A percentile compares a stretch with the other conserved stretches of the same genome.
Evolutionary conservation across 1,284 basidiomycete genomes (phyloP).

Genomic region (Thecaphora frezii): DNA sequence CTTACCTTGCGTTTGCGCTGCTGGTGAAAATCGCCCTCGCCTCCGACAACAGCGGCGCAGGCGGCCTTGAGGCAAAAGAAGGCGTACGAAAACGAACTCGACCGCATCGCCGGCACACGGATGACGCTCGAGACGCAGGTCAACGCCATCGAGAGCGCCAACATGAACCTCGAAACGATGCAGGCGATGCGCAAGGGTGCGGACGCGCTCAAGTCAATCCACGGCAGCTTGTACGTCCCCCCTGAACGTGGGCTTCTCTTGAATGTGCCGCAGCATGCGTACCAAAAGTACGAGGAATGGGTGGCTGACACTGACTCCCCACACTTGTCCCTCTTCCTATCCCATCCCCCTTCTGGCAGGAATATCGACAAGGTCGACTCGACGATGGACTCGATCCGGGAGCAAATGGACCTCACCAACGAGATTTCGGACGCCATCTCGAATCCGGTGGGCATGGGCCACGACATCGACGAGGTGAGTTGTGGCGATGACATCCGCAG

Average conservation of each 20-base stretch:
- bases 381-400: conserved; percentile 85
- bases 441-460: conserved; percentile 70
- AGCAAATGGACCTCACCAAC: conserved; percentile 90
- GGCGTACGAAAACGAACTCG: conserved; percentile 82
- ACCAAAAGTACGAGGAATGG: not conserved
- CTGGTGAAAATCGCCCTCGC: not conserved
- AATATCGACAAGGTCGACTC: conserved; percentile 87
- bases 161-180: conserved; percentile 98
- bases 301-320: not conserved
- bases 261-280: too few relatives aligned
- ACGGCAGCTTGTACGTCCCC: conserved; percentile 69
- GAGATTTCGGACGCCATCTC: conserved; percentile 96
- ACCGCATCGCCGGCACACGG: conserved; percentile 80
- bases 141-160: conserved; percentile 94
- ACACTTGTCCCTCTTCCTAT: not conserved
- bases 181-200: conserved; percentile 95
- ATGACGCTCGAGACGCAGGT: conserved; percentile 94
- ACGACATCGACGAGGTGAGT: conserved; percentile 72
- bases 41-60: conserved; percentile 35
- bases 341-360: conserved; percentile 61
- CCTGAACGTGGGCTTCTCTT: not conserved
- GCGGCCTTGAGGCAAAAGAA: conserved; percentile 95
- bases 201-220: conserved; percentile 86
- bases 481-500: not conserved
- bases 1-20: too few relatives aligned